Percentiles rank a stretch among this genome's conserved stretches.
These are phyloP conservation scores for Fusarium nurragi DNA, from an alignment of 2,329 filamentous ascomycete genomes.

Conservation along the genomic window DNA sequence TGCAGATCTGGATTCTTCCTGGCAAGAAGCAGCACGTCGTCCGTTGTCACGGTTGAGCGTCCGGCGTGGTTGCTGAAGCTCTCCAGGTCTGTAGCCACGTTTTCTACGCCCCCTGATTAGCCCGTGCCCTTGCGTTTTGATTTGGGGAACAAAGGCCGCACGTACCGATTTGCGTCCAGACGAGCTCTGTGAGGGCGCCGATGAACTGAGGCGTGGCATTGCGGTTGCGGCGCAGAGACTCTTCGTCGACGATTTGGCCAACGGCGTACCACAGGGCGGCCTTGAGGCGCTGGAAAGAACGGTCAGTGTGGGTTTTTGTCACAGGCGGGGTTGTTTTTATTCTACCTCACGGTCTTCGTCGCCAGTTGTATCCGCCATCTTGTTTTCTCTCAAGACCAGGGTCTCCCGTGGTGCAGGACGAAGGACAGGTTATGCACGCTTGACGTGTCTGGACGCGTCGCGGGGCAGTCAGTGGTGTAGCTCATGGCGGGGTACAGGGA, in stretches of 20 bases:
- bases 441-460: slow-evolving; percentile 33
- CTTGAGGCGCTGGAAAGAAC: slow-evolving; percentile 75
- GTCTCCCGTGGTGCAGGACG: slow-evolving; percentile 5
- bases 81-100: slow-evolving; percentile 66
- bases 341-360: slow-evolving; percentile 52
- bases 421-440: neutral
- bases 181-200: slow-evolving; percentile 83
- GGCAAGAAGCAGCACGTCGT: slow-evolving; percentile 88
- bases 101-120: slow-evolving; percentile 53
- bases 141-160: neutral
- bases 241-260: slow-evolving; percentile 88
- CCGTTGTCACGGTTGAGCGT: slow-evolving; percentile 79
- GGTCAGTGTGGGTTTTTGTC: neutral
- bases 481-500: slow-evolving; percentile 14
- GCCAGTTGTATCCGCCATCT: slow-evolving; percentile 48
- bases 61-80: slow-evolving; percentile 78
- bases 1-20: slow-evolving; percentile 88
- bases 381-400: neutral
- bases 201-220: slow-evolving; percentile 95
- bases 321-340: neutral
- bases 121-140: neutral
- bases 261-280: slow-evolving; percentile 85
- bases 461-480: slow-evolving; percentile 15
- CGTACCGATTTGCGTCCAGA: slow-evolving; percentile 84
- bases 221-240: slow-evolving; percentile 68